Evolutionary conservation across 2,329 filamentous ascomycete genomes (phyloP).

Genomic region (Aspergillus hiratsukae): DNA sequence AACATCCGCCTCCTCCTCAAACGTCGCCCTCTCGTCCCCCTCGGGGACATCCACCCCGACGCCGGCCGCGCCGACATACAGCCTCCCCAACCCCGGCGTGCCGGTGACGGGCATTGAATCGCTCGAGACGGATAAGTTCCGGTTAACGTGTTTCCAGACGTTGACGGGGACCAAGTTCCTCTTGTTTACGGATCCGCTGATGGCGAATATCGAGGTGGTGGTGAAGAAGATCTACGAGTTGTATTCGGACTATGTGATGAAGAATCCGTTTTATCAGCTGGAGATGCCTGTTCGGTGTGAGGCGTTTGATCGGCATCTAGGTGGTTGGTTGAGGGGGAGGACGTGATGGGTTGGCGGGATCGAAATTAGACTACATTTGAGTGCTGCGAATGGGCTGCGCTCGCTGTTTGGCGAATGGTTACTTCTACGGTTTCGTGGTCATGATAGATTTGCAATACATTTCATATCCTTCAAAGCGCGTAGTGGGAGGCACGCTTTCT

Average conservation of each 20-base stretch:
- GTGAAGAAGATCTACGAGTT: constrained; percentile 86
- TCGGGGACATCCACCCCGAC: constrained; percentile 32
- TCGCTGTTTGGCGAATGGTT: neutral
- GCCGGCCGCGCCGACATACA: constrained; percentile 21
- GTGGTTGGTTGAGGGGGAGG: constrained; percentile 68
- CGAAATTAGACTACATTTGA: neutral
- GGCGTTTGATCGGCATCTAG: constrained; percentile 83
- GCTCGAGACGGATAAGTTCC: constrained; percentile 89
- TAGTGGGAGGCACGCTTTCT: constrained; percentile 10
- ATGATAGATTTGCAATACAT: neutral
- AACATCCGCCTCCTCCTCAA: constrained; percentile 18
- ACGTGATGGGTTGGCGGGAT: constrained; percentile 33
- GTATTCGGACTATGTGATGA: constrained; percentile 97
- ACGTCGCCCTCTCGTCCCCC: constrained; percentile 13
- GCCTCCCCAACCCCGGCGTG: constrained; percentile 29
- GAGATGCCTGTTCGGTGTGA: constrained; percentile 98
- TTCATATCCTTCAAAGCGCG: constrained; percentile 12
- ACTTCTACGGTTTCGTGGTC: neutral
- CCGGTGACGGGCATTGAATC: constrained; percentile 71
- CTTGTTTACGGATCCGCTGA: constrained; percentile 85
- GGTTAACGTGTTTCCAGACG: constrained; percentile 93
- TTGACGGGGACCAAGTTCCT: constrained; percentile 93
- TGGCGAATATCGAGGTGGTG: constrained; percentile 77
- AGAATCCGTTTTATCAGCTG: constrained; percentile 96
- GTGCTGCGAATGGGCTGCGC: neutral